Conservation (phyloP, 2,329 filamentous ascomycete species). For the Colletotrichum tropicale region DNA sequence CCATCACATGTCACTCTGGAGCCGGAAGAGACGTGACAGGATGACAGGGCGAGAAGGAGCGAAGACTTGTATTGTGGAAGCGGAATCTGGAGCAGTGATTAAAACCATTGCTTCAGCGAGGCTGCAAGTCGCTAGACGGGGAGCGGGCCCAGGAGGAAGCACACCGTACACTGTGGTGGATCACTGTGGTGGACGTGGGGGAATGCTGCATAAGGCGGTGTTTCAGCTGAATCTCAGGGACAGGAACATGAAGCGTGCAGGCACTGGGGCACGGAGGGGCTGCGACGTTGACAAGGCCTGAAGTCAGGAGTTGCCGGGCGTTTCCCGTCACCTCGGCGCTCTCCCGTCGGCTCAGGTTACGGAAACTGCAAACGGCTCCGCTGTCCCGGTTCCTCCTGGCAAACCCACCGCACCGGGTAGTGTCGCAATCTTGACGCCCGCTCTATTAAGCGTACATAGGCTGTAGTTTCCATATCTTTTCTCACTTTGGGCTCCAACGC, state of each 20-base stretch:
- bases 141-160: not conserved
- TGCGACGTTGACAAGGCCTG: conserved; percentile 3
- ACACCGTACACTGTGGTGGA: too few relatives aligned
- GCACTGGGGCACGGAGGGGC: not conserved
- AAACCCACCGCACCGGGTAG: not conserved
- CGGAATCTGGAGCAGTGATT: not conserved
- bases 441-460: not conserved
- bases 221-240: not conserved
- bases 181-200: not conserved
- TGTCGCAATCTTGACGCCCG: not conserved
- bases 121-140: not conserved
- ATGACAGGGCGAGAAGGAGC: not conserved
- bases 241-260: not conserved
- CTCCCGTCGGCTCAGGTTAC: not conserved
- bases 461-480: not conserved
- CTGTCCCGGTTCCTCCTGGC: not conserved
- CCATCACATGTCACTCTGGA: not conserved
- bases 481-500: not conserved
- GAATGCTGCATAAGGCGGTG: not conserved
- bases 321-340: not conserved
- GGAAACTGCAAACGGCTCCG: conserved; percentile 7
- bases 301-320: not conserved
- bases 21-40: not conserved
- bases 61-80: not conserved
- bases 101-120: not conserved